Evolutionary conservation across 192 early-diverging fungal genomes (phyloP).

Genomic region (Cetraspora pellucida): DNA sequence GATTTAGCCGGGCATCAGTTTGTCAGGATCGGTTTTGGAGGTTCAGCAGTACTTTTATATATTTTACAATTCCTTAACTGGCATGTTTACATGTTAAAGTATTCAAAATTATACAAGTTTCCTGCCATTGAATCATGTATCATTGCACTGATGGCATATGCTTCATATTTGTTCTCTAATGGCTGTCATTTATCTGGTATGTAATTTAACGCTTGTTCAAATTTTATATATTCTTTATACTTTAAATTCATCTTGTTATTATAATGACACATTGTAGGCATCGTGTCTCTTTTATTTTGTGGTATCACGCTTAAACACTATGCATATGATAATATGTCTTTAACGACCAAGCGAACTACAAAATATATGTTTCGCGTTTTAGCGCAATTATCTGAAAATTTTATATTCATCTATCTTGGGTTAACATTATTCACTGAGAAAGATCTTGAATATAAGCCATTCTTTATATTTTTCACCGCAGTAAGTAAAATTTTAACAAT

Average conservation of each 20-base stretch:
- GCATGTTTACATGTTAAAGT: conserved; percentile 62
- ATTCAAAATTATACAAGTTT: conserved; percentile 79
- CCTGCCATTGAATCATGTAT: conserved; percentile 88
- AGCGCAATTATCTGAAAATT: conserved; percentile 91
- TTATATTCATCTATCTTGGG: conserved; percentile 96
- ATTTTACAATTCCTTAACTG: not conserved
- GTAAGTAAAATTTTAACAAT: conserved; percentile 41
- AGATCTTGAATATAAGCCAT: conserved; percentile 70
- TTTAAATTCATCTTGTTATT: not conserved
- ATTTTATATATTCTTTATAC: not conserved
- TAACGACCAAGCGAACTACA: conserved; percentile 75
- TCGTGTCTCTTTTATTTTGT: conserved; percentile 92
- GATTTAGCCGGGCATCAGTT: no score
- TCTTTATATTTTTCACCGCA: conserved; percentile 76
- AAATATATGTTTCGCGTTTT: conserved; percentile 93
- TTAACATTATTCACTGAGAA: conserved; percentile 86
- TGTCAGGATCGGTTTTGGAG: no score
- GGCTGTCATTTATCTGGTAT: conserved; percentile 38
- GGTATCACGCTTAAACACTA: conserved; percentile 94
- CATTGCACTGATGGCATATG: conserved; percentile 84
- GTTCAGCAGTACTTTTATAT: no score
- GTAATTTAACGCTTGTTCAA: conserved; percentile 10
- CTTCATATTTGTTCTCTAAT: conserved; percentile 91
- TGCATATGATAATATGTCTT: conserved; percentile 87
- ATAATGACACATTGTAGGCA: conserved; percentile 43